Evolutionary conservation across 73 alveolate genomes (phyloP).

Genomic region (Tetrahymena malaccensis): DNA sequence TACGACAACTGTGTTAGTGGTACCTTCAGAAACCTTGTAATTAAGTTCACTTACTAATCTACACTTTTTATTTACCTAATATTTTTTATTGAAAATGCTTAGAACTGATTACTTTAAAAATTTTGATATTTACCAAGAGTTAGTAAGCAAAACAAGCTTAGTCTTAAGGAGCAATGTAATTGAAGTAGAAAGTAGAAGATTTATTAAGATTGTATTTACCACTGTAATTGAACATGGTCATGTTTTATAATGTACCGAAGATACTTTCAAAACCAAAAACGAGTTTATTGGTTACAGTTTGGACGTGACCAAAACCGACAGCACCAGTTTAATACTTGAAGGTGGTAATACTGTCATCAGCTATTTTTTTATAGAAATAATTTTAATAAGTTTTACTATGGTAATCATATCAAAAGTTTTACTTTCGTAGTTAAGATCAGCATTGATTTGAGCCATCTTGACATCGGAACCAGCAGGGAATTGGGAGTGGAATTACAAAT

Average conservation of each 20-base stretch:
- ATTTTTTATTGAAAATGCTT: not conserved
- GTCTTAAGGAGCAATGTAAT: slow-evolving; percentile 28
- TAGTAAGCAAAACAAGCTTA: slow-evolving; percentile 15
- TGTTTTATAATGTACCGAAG: slow-evolving; percentile 20
- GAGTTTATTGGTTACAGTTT: slow-evolving; percentile 11
- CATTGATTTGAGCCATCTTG: not conserved
- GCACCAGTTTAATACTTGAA: slow-evolving; percentile 26
- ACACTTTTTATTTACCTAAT: slow-evolving; percentile 9
- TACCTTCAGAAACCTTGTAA: slow-evolving; percentile 8
- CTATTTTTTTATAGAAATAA: not conserved
- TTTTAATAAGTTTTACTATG: not conserved
- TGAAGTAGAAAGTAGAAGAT: not conserved
- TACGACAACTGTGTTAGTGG: slow-evolving; percentile 22
- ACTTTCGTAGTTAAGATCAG: not conserved
- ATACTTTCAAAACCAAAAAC: slow-evolving; percentile 28
- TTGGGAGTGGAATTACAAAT: not conserved
- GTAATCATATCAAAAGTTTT: not conserved
- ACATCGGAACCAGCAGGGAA: not conserved
- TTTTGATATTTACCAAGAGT: not conserved
- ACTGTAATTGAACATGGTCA: slow-evolving; percentile 23
- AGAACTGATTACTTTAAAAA: not conserved
- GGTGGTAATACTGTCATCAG: slow-evolving; percentile 24
- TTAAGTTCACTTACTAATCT: slow-evolving; percentile 15
- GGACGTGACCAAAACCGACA: slow-evolving; percentile 17
- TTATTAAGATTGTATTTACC: not conserved